Conservation (phyloP, 176 grass and related monocot genomes). For the Oryza longistaminata region DNA sequence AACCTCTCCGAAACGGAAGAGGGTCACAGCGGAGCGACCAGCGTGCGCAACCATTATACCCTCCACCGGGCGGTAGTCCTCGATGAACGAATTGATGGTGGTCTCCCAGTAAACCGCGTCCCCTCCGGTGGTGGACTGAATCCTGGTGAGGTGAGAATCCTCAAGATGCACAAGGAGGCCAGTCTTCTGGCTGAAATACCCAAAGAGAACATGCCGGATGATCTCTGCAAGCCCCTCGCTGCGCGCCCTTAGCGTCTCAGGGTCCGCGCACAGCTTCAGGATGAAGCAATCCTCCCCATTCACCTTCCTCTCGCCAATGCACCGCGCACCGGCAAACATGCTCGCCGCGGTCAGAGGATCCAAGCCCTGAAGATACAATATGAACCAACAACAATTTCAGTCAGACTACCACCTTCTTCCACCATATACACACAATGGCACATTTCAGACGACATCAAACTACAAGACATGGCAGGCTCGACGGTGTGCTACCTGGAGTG, state of each 20-base stretch:
- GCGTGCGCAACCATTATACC: constrained; percentile 76
- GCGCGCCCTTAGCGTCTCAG: constrained; percentile 67
- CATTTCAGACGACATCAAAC: neutral
- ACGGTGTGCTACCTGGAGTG: constrained; percentile 67
- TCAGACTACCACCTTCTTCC: neutral
- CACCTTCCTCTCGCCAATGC: constrained; percentile 85
- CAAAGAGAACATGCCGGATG: constrained; percentile 82
- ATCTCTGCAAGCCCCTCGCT: constrained; percentile 83
- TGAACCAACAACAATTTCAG: neutral
- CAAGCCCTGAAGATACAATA: constrained; percentile 51
- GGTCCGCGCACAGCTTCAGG: constrained; percentile 76
- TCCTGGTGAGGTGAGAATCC: constrained; percentile 80
- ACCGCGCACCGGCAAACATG: constrained; percentile 74
- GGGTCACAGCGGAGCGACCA: constrained; percentile 65
- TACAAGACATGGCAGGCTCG: neutral
- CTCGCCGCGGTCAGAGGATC: constrained; percentile 75
- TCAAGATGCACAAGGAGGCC: constrained; percentile 75
- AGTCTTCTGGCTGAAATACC: constrained; percentile 82
- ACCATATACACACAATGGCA: neutral
- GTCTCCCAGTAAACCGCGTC: constrained; percentile 90
- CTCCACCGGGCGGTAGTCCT: constrained; percentile 75
- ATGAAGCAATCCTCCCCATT: constrained; percentile 88
- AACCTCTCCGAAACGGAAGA: constrained; percentile 75
- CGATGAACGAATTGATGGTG: constrained; percentile 74
- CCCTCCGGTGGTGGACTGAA: constrained; percentile 73